phyloP scores from a whole-genome alignment of 179 eudicot species.

The Beta macrorhiza region DNA sequence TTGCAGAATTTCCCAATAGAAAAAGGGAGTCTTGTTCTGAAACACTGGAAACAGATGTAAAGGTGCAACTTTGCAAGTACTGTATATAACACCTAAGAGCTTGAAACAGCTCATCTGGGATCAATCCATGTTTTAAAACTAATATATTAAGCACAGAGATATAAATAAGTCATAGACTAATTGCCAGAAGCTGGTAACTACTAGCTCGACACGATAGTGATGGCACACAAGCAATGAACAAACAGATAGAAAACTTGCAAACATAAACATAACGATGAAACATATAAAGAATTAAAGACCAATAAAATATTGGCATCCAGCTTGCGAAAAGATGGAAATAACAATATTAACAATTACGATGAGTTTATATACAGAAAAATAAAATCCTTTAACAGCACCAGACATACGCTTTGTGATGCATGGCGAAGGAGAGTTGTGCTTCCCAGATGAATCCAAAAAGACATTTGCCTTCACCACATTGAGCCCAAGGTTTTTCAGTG shows the following conservation, averaged over 20 bases:
- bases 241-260: neutral
- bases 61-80: neutral
- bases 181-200: neutral
- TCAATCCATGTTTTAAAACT: constrained; percentile 6
- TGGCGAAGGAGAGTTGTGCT: constrained; percentile 93
- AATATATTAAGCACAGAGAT: neutral
- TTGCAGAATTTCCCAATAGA: neutral
- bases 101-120: neutral
- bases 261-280: neutral
- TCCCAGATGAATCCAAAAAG: constrained; percentile 93
- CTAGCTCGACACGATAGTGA: neutral
- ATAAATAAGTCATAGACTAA: neutral
- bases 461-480: constrained; percentile 97
- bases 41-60: neutral
- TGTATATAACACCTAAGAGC: neutral
- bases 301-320: neutral
- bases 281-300: neutral
- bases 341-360: neutral
- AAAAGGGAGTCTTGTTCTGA: neutral
- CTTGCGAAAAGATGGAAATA: neutral
- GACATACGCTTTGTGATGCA: constrained; percentile 78
- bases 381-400: constrained; percentile 24
- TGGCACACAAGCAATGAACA: neutral
- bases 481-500: constrained; percentile 87
- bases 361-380: neutral